phyloP scores from a whole-genome alignment of 2,329 filamentous ascomycete species.

The Diaporthe capsici region DNA sequence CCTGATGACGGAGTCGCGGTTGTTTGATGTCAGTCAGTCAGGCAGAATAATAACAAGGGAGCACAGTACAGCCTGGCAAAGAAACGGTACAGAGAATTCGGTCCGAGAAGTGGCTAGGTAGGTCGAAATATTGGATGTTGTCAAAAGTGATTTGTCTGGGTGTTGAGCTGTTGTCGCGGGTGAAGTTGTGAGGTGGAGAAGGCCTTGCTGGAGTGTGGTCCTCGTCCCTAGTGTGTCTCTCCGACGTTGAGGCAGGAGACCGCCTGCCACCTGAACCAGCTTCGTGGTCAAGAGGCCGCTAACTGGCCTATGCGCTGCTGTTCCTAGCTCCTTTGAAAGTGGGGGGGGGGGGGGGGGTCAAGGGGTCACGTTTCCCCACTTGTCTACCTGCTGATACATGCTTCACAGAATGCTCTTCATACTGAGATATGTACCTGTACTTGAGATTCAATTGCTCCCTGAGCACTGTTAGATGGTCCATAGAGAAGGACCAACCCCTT shows the following conservation, averaged over 20 bases:
- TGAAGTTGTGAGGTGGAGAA: constrained; percentile 32
- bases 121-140: constrained; percentile 10
- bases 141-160: not conserved
- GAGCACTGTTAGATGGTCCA: not conserved
- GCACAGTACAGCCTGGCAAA: not conserved
- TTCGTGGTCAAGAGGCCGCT: not conserved
- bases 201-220: constrained; percentile 23
- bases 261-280: constrained; percentile 8
- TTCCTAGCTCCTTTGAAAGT: constrained; percentile 16
- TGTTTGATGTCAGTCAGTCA: constrained; percentile 7
- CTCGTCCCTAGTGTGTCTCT: constrained; percentile 23
- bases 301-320: constrained; percentile 13
- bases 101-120: not conserved
- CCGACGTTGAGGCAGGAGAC: constrained; percentile 18
- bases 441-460: not conserved
- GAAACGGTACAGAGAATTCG: not conserved
- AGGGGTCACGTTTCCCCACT: constrained; percentile 14
- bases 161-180: constrained; percentile 22
- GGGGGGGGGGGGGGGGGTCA: not conserved
- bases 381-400: constrained; percentile 15
- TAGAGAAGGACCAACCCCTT: not conserved
- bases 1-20: constrained; percentile 4
- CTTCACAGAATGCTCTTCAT: not conserved
- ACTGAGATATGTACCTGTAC: not conserved
- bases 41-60: not conserved